Evolutionary conservation across 176 grass and related monocot genomes (phyloP).

Genomic region (Aegilops tauschii): DNA sequence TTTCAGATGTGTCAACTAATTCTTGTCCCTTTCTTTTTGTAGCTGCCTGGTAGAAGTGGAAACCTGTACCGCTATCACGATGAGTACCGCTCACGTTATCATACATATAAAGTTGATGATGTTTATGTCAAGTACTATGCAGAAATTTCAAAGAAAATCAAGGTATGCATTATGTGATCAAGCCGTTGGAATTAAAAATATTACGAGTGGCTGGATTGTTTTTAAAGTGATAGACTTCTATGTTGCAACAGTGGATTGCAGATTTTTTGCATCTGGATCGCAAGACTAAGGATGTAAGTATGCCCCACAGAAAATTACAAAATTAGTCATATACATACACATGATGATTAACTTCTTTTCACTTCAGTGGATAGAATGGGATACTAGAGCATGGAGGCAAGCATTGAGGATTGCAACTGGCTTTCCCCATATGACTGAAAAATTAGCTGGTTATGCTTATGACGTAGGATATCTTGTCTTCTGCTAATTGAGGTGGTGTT

Average conservation of each 20-base stretch:
- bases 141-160: constrained; percentile 16
- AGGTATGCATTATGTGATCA: constrained; percentile 14
- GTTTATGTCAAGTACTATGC: constrained; percentile 20
- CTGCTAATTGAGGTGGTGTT: too few species aligned
- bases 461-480: too few species aligned
- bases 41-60: too few species aligned
- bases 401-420: constrained; percentile 12
- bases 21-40: too few species aligned
- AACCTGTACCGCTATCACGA: too few species aligned
- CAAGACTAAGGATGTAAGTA: neutral
- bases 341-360: neutral
- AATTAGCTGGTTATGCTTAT: too few species aligned
- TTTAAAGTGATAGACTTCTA: neutral
- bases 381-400: neutral
- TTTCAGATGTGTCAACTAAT: too few species aligned
- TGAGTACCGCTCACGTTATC: too few species aligned
- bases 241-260: constrained; percentile 1
- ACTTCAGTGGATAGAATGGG: neutral
- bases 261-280: neutral
- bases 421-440: neutral
- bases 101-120: neutral
- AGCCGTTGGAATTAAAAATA: neutral
- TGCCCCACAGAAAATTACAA: neutral
- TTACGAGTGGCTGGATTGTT: neutral
- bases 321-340: neutral